Conservation (phyloP, 805 yeast genomes). For the Wilhelminamyces savonicus region DNA sequence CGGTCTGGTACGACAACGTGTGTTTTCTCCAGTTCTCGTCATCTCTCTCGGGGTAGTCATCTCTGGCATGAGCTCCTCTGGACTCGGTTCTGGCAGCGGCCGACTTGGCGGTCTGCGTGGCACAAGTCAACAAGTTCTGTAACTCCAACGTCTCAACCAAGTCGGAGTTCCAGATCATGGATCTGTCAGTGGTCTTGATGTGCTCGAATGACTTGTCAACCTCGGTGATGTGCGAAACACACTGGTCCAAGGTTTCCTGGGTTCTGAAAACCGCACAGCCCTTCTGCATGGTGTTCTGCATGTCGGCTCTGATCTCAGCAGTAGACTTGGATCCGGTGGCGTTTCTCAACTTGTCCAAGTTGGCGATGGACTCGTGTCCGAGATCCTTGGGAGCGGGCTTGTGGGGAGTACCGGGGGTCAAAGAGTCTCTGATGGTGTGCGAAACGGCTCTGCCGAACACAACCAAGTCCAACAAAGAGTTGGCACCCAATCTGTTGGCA, state of each 20-base stretch:
- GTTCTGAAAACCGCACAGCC: conserved; percentile 97
- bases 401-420: conserved; percentile 86
- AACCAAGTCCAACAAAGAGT: conserved; percentile 91
- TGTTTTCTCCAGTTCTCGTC: conserved; percentile 98
- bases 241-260: conserved; percentile 84
- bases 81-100: conserved; percentile 96
- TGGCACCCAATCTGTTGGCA: conserved; percentile 98
- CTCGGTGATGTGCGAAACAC: conserved; percentile 71
- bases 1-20: conserved; percentile 83
- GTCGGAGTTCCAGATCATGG: conserved; percentile 99
- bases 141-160: conserved; percentile 92
- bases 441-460: conserved; percentile 99
- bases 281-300: conserved; percentile 95
- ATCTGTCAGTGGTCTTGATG: conserved; percentile 87
- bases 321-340: conserved; percentile 80
- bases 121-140: conserved; percentile 95
- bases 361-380: conserved; percentile 85
- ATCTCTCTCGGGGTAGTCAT: conserved; percentile 93
- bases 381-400: conserved; percentile 76
- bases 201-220: conserved; percentile 72
- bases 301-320: conserved; percentile 80
- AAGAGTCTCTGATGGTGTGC: conserved; percentile 77
- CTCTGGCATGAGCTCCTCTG: conserved; percentile 99
- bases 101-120: conserved; percentile 88
- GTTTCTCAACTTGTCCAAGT: conserved; percentile 81